Evolutionary conservation across 306 rosid genomes (phyloP).

Genomic region (Dryas octopetala): DNA sequence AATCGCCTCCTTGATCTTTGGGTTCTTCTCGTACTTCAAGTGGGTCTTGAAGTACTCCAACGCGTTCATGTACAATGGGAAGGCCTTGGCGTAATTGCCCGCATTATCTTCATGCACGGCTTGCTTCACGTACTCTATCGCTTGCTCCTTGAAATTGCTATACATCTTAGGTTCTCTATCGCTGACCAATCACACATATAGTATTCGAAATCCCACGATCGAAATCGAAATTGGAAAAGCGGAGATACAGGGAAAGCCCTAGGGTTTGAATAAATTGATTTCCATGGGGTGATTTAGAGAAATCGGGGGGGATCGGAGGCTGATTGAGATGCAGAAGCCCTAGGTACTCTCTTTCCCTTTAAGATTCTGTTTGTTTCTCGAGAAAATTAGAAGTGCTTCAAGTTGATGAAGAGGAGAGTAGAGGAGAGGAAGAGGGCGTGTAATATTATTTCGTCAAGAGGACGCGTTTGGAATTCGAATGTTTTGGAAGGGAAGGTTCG

Average conservation of each 20-base stretch:
- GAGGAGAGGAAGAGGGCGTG: not conserved
- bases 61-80: slow-evolving; percentile 93
- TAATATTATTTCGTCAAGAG: not conserved
- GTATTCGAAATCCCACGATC: slow-evolving; percentile 13
- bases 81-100: slow-evolving; percentile 95
- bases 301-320: not conserved
- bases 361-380: slow-evolving; percentile 6
- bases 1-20: slow-evolving; percentile 90
- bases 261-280: slow-evolving; percentile 26
- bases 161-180: slow-evolving; percentile 51
- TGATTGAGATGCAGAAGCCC: not conserved
- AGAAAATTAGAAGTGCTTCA: slow-evolving; percentile 3
- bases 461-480: slow-evolving; percentile 23
- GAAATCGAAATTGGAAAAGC: not conserved
- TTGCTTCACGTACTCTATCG: slow-evolving; percentile 95
- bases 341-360: not conserved
- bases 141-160: slow-evolving; percentile 98
- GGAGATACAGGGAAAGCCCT: slow-evolving; percentile 17
- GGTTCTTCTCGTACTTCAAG: slow-evolving; percentile 95
- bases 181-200: slow-evolving; percentile 30
- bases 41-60: slow-evolving; percentile 94
- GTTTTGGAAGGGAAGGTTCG: not conserved
- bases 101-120: slow-evolving; percentile 93
- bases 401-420: not conserved
- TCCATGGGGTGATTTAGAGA: not conserved